Conservation (phyloP, 148 eudicot species). For the Dianthus caryophyllus region DNA sequence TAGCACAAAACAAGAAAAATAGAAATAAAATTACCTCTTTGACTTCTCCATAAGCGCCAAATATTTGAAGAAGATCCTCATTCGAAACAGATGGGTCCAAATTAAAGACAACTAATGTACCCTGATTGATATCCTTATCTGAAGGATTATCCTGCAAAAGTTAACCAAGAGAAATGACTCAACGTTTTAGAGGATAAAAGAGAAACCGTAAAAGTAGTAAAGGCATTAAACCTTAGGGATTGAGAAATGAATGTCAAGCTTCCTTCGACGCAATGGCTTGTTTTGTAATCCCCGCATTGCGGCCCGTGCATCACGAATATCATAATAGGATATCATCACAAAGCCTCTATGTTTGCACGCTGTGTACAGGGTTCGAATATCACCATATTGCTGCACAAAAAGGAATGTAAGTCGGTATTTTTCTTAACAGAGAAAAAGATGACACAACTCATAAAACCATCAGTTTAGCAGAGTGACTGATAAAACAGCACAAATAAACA, state of each 20-base stretch:
- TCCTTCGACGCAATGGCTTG: slow-evolving; percentile 77
- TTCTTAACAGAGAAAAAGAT: too few species aligned
- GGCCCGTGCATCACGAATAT: slow-evolving; percentile 86
- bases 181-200: not conserved
- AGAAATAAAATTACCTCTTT: slow-evolving; percentile 61
- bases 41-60: slow-evolving; percentile 90
- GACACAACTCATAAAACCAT: too few species aligned
- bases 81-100: slow-evolving; percentile 89
- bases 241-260: slow-evolving; percentile 93
- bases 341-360: slow-evolving; percentile 94
- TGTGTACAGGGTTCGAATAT: slow-evolving; percentile 83
- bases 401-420: not conserved
- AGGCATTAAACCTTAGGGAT: slow-evolving; percentile 69
- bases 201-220: not conserved
- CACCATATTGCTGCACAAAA: slow-evolving; percentile 77
- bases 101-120: slow-evolving; percentile 86
- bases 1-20: not conserved
- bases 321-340: slow-evolving; percentile 96
- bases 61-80: slow-evolving; percentile 76
- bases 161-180: not conserved
- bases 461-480: too few species aligned
- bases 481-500: too few species aligned
- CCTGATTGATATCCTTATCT: slow-evolving; percentile 93
- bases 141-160: slow-evolving; percentile 73
- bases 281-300: slow-evolving; percentile 86